Evolutionary conservation across 176 grass and related monocot species (phyloP).

Genomic region (Elymus sibiricus): DNA sequence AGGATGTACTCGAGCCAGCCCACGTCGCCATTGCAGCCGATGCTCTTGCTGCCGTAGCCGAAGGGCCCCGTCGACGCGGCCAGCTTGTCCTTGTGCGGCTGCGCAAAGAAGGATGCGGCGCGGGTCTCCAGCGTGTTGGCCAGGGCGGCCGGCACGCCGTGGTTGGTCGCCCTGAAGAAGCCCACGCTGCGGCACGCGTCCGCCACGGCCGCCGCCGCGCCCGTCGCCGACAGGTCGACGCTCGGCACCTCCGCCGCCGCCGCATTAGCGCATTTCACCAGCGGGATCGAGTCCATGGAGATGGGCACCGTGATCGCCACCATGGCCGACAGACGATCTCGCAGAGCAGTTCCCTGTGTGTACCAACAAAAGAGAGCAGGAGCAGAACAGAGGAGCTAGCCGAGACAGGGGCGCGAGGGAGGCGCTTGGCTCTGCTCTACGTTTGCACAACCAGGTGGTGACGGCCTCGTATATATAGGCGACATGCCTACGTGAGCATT

Average conservation of each 20-base stretch:
- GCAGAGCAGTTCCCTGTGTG: too few relatives aligned
- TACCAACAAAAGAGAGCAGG: too few relatives aligned
- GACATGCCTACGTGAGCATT: too few relatives aligned
- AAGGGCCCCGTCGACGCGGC: constrained; percentile 26
- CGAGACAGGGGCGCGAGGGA: too few relatives aligned
- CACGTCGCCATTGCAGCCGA: constrained; percentile 72
- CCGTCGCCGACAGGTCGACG: constrained; percentile 39
- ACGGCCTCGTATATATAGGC: too few relatives aligned
- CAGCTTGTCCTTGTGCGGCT: constrained; percentile 47
- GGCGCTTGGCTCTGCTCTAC: too few relatives aligned
- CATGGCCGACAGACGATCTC: neutral
- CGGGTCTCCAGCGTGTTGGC: constrained; percentile 42
- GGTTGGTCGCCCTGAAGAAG: constrained; percentile 74
- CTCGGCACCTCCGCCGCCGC: neutral
- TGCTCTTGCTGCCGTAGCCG: constrained; percentile 71
- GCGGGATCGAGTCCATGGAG: constrained; percentile 25
- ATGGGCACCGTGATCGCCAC: constrained; percentile 26
- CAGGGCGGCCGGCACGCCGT: constrained; percentile 43
- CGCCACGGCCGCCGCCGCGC: constrained; percentile 33
- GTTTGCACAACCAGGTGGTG: too few relatives aligned
- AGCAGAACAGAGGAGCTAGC: too few relatives aligned
- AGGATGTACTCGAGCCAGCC: constrained; percentile 92
- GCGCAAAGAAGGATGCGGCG: constrained; percentile 60
- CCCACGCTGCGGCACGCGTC: constrained; percentile 57
- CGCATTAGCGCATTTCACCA: neutral